Conservation (phyloP, 2,329 filamentous ascomycete species). For the Sporothrix humicola region DNA sequence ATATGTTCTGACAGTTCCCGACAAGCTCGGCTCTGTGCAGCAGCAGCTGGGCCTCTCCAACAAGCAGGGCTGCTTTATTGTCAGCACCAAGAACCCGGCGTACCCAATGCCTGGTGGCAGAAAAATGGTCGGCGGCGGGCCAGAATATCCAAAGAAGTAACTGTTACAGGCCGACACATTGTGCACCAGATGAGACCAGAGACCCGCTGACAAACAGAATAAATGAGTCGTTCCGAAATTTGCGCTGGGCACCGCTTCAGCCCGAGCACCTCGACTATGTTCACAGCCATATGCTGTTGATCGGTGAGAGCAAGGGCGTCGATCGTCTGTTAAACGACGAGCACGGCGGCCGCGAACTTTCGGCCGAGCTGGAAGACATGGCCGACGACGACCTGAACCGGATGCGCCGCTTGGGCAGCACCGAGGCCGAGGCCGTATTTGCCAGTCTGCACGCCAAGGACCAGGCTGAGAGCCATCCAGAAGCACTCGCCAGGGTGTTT, state of each 20-base stretch:
- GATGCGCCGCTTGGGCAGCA: slow-evolving; percentile 58
- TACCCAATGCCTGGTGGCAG: slow-evolving; percentile 67
- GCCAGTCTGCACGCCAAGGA: slow-evolving; percentile 51
- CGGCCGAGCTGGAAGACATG: slow-evolving; percentile 75
- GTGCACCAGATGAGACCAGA: no score
- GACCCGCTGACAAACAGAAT: slow-evolving; percentile 30
- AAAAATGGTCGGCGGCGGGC: slow-evolving; percentile 55
- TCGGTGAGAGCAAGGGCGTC: slow-evolving; percentile 69
- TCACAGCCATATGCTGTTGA: slow-evolving; percentile 77
- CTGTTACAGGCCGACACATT: slow-evolving; percentile 38
- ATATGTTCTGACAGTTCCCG: slow-evolving; percentile 78
- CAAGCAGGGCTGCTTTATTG: slow-evolving; percentile 74
- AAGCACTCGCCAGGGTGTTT: slow-evolving; percentile 26
- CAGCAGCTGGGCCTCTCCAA: slow-evolving; percentile 70
- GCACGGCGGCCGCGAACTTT: slow-evolving; percentile 64
- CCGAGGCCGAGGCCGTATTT: slow-evolving; percentile 56
- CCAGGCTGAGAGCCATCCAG: slow-evolving; percentile 18
- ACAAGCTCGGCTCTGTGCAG: slow-evolving; percentile 73
- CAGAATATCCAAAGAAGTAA: slow-evolving; percentile 74
- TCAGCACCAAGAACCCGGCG: slow-evolving; percentile 81
- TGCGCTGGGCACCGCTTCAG: slow-evolving; percentile 75
- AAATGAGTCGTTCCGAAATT: slow-evolving; percentile 60
- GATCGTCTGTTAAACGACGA: slow-evolving; percentile 63
- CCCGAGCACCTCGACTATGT: slow-evolving; percentile 76
- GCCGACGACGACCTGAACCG: slow-evolving; percentile 76